A percentile compares a stretch with the other conserved stretches of the same genome.
Evolutionary conservation across 2,329 filamentous ascomycete genomes (phyloP).

Genomic region (Ophiocordyceps camponoti-floridani): DNA sequence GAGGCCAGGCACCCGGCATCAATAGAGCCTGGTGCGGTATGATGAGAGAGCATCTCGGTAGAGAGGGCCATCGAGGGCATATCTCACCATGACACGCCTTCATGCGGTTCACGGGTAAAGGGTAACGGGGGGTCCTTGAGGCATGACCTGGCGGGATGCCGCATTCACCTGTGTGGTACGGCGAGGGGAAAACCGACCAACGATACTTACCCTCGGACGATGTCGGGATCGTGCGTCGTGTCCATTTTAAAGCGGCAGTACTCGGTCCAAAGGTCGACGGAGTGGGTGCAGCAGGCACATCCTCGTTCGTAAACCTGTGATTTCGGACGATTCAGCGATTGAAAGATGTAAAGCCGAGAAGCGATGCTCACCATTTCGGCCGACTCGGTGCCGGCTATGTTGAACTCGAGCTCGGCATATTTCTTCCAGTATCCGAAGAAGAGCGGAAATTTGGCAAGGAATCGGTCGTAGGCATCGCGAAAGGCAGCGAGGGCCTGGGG

Average conservation of each 20-base stretch:
- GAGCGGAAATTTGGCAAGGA: conserved; percentile 85
- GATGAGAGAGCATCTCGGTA: conserved; percentile 47
- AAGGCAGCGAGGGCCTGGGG: conserved; percentile 80
- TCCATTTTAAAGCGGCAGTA: conserved; percentile 98
- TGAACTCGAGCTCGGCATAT: conserved; percentile 94
- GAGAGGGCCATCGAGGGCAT: conserved; percentile 41
- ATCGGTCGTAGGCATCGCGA: conserved; percentile 76
- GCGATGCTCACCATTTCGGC: conserved; percentile 68
- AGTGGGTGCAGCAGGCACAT: conserved; percentile 80
- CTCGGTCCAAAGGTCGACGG: conserved; percentile 91
- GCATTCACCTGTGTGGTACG: conserved; percentile 34
- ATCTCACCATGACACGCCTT: conserved; percentile 47
- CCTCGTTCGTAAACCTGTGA: conserved; percentile 81
- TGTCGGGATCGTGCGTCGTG: conserved; percentile 81
- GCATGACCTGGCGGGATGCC: conserved; percentile 20
- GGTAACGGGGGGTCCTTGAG: conserved; percentile 19
- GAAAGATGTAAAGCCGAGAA: background rate
- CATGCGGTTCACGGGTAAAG: conserved; percentile 16
- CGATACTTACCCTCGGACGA: conserved; percentile 98
- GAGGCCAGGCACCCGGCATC: conserved; percentile 15
- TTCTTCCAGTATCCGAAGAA: conserved; percentile 99
- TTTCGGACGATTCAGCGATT: background rate
- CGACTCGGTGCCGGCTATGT: conserved; percentile 88
- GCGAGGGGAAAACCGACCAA: conserved; percentile 44
- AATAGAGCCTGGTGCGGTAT: conserved; percentile 41